Evolutionary conservation across 257 asterid species (phyloP), one percentile per base, ranked within the genome.

Genomic region (Echites panduratus): DNA sequence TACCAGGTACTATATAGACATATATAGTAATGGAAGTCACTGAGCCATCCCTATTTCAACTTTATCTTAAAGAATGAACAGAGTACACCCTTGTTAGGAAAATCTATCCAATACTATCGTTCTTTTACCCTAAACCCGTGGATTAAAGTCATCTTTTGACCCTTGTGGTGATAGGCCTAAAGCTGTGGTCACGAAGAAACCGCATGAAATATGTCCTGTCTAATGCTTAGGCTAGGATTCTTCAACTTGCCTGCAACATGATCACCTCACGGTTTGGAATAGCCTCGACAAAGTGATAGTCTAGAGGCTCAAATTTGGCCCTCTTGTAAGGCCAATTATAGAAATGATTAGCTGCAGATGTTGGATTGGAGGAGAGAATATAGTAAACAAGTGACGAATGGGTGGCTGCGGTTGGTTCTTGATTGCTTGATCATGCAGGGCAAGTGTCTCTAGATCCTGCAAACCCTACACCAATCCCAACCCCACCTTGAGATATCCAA

Each of bases 331-430:
- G 69, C 27, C 27, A 17, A 22, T 68, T 49, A 44, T 24, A 22
- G 26, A 24, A 45, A 49, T 13, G 27, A 69, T 14, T 2, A 27
- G 27, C 35, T 66, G 1, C 9, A 29, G 11, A 19, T 49, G 59
- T 29, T 20, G 54, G 72, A 47, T 17, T 48, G 12, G 41, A 9
- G 12, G 11, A n/a, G n/a, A n/a, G 24, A 19, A 22, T 47, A 7
- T 17, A 26, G 32, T 9, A 9, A 69, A 8, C 26, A 72, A 64
- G 50, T 43, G 43, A 16, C 2, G 27, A 47, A 68, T 70, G 71
- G 68, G 75, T 78, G 52, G 52, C 14, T 47, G 52, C 11, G 79
- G 82, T 76, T 78, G 73, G 81, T n/a, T 65, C 71, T 72, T 50
- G 76, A 50, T n/a, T 63, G 52, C 77, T 62, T 68, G 67, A 78